Evolutionary conservation across 108 stramenopile genomes (phyloP).

Genomic region (Conticribra guillardii): DNA sequence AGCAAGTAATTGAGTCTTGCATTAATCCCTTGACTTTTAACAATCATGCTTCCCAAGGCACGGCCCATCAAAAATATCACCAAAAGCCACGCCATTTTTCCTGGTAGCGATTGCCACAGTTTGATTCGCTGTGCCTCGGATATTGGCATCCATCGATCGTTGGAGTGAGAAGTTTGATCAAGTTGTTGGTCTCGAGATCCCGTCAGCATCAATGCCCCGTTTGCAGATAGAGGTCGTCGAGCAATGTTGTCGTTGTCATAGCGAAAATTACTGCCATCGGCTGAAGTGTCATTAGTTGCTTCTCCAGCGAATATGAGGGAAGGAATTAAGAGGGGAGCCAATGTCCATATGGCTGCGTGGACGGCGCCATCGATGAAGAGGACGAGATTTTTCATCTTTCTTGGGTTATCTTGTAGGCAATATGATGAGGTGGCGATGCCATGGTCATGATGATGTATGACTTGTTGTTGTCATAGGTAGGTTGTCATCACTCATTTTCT

Average conservation of each 20-base stretch:
- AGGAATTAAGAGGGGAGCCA: conserved; percentile 21
- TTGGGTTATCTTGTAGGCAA: background rate
- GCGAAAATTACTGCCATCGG: background rate
- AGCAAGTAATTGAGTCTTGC: background rate
- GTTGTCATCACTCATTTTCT: no score
- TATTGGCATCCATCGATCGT: background rate
- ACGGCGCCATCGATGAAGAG: conserved; percentile 30
- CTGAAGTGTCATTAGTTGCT: background rate
- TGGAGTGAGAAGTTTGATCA: background rate
- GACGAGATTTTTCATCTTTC: conserved; percentile 13
- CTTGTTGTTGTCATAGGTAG: no score
- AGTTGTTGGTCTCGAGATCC: background rate
- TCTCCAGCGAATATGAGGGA: conserved; percentile 5
- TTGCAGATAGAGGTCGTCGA: conserved; percentile 14
- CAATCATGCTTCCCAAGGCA: conserved; percentile 1
- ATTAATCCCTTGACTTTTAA: background rate
- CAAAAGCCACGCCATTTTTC: conserved; percentile 10
- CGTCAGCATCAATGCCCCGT: conserved; percentile 13
- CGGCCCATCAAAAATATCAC: conserved; percentile 14
- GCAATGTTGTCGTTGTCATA: background rate
- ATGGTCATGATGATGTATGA: background rate
- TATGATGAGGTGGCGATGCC: background rate
- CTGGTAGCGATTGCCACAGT: conserved; percentile 16
- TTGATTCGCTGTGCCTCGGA: background rate
- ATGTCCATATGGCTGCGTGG: conserved; percentile 31